Percentiles rank a stretch among this genome's conserved stretches.
Evolutionary conservation across 2,329 filamentous ascomycete species (phyloP).

Genomic region (Pyricularia grisea): DNA sequence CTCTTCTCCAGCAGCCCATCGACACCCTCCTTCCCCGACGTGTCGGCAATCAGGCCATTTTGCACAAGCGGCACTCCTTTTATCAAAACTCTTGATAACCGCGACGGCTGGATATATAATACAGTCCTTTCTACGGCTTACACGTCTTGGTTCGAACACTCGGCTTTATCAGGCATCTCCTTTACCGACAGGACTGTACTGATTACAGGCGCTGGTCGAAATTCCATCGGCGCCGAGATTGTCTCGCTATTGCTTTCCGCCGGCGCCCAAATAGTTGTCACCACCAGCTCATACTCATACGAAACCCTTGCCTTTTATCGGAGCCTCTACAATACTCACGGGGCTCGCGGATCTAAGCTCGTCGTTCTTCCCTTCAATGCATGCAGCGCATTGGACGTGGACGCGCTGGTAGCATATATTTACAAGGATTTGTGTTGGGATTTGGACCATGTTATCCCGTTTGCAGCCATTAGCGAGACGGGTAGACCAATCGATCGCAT

Average conservation of each 20-base stretch:
- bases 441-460: conserved; percentile 1
- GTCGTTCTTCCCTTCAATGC: neutral
- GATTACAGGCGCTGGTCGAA: conserved; percentile 4
- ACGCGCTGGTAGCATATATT: neutral
- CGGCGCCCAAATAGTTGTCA: conserved; percentile 2
- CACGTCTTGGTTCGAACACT: neutral
- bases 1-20: too few species aligned
- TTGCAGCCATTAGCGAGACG: neutral
- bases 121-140: neutral
- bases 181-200: conserved; percentile 2
- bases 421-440: neutral
- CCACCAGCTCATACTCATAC: neutral
- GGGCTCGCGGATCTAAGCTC: neutral
- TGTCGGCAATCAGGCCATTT: too few species aligned
- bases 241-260: neutral
- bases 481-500: neutral
- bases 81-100: neutral
- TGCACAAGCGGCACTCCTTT: neutral
- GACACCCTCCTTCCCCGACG: too few species aligned
- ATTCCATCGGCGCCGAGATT: conserved; percentile 3
- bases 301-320: neutral
- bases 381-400: neutral
- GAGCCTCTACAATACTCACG: neutral
- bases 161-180: neutral
- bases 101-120: neutral